phyloP scores from a whole-genome alignment of 225 moss, liverwort and hornwort species.

The Marchantia paleacea region DNA sequence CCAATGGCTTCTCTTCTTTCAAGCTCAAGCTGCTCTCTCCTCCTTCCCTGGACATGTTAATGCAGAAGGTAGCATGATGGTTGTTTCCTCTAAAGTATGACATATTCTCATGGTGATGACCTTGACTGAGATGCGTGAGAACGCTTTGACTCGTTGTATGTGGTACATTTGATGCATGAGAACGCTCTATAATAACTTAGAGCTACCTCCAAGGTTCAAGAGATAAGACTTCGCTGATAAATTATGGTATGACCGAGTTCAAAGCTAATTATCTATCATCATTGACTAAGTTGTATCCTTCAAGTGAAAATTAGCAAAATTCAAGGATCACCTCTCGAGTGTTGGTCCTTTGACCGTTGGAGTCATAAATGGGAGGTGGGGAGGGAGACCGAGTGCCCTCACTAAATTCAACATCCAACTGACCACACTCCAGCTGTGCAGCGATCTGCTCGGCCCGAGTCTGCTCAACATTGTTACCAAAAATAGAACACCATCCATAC shows the following conservation, averaged over 20 bases:
- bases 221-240: too few relatives aligned
- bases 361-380: slow-evolving; percentile 81
- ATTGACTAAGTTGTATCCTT: not conserved
- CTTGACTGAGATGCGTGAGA: too few relatives aligned
- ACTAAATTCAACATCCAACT: slow-evolving; percentile 56
- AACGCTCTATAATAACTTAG: too few relatives aligned
- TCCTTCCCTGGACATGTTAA: slow-evolving; percentile 54
- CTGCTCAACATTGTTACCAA: slow-evolving; percentile 98
- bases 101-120: too few relatives aligned
- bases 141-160: too few relatives aligned
- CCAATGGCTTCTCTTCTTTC: slow-evolving; percentile 92
- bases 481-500: slow-evolving; percentile 87
- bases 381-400: slow-evolving; percentile 71
- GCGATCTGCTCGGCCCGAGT: slow-evolving; percentile 98
- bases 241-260: too few relatives aligned
- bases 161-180: too few relatives aligned
- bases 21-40: slow-evolving; percentile 73
- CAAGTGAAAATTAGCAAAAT: not conserved
- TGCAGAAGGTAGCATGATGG: too few relatives aligned
- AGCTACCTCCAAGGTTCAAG: too few relatives aligned
- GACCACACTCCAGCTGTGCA: slow-evolving; percentile 75
- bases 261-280: too few relatives aligned
- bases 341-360: slow-evolving; percentile 79
- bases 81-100: too few relatives aligned
- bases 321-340: slow-evolving; percentile 59